phyloP scores from a whole-genome alignment of 1,139 yeast species.

The Arxiozyma slooffiae region DNA sequence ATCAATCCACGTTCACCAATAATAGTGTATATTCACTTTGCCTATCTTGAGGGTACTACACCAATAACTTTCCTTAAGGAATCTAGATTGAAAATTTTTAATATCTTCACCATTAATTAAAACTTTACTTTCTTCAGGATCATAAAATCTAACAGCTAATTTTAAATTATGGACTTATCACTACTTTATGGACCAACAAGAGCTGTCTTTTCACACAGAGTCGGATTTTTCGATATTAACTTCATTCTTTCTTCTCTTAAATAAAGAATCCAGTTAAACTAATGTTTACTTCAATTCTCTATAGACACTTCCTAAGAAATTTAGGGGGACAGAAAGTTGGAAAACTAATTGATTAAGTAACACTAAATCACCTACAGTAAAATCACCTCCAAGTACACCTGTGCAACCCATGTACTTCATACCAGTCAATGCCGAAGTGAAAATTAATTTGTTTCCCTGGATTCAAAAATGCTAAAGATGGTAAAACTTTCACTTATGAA shows the following conservation, averaged over 20 bases:
- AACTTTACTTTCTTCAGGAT: slow-evolving; percentile 66
- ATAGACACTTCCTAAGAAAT: slow-evolving; percentile 89
- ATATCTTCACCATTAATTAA: slow-evolving; percentile 87
- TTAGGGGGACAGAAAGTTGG: slow-evolving; percentile 88
- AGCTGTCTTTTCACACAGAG: slow-evolving; percentile 72
- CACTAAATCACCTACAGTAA: slow-evolving; percentile 94
- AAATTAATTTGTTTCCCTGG: slow-evolving; percentile 88
- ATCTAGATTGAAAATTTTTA: slow-evolving; percentile 60
- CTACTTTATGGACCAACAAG: slow-evolving; percentile 93
- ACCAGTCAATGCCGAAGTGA: slow-evolving; percentile 82
- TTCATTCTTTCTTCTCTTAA: slow-evolving; percentile 68
- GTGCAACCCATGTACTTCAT: slow-evolving; percentile 99
- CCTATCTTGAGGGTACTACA: slow-evolving; percentile 95
- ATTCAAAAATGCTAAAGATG: slow-evolving; percentile 81
- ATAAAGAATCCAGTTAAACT: slow-evolving; percentile 85
- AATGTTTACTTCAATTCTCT: slow-evolving; percentile 88
- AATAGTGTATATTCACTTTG: slow-evolving; percentile 73
- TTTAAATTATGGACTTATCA: slow-evolving; percentile 88
- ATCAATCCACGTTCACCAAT: slow-evolving; percentile 99
- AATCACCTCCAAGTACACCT: slow-evolving; percentile 71
- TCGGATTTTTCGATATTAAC: slow-evolving; percentile 57
- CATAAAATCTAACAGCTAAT: slow-evolving; percentile 82
- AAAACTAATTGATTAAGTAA: slow-evolving; percentile 90
- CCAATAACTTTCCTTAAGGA: slow-evolving; percentile 70
- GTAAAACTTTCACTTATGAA: slow-evolving; percentile 80